phyloP scores from a whole-genome alignment of 768 basidiomycete species.

The Pholiota microspora region DNA sequence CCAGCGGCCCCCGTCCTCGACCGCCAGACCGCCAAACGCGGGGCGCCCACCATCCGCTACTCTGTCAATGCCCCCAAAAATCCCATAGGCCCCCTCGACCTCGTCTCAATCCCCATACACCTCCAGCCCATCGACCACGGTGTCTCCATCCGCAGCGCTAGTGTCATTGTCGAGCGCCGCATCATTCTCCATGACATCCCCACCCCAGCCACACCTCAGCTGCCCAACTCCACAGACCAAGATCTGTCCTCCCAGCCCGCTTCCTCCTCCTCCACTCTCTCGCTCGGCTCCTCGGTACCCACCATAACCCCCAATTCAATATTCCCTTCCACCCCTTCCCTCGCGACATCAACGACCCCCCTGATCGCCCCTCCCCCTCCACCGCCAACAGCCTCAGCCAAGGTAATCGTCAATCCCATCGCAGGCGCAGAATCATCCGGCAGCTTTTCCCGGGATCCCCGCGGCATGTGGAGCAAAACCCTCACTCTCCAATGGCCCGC shows the following conservation, averaged over 20 bases:
- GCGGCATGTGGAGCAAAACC: slow-evolving; percentile 62
- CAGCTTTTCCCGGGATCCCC: slow-evolving; percentile 50
- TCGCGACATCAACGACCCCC: slow-evolving; percentile 25
- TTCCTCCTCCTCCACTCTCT: slow-evolving; percentile 24
- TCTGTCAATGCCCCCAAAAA: slow-evolving; percentile 49
- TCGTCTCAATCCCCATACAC: slow-evolving; percentile 63
- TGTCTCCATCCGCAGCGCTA: slow-evolving; percentile 60
- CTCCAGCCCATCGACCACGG: slow-evolving; percentile 59
- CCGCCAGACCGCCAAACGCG: slow-evolving; percentile 49
- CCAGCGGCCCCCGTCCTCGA: slow-evolving; percentile 36
- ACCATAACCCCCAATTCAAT: slow-evolving; percentile 39
- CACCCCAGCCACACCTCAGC: slow-evolving; percentile 16
- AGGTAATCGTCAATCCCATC: slow-evolving; percentile 50
- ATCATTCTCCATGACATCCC: slow-evolving; percentile 52
- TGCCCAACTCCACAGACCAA: slow-evolving; percentile 24
- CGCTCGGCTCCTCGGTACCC: slow-evolving; percentile 40
- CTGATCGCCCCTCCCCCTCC: slow-evolving; percentile 24
- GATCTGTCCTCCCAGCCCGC: slow-evolving; percentile 21
- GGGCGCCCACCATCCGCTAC: slow-evolving; percentile 60
- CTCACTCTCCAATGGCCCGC: slow-evolving; percentile 74
- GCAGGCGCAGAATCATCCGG: slow-evolving; percentile 59
- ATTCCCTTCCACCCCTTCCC: slow-evolving; percentile 29
- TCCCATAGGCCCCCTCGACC: slow-evolving; percentile 71
- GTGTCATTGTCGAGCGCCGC: slow-evolving; percentile 67
- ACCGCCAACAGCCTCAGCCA: slow-evolving; percentile 24